Evolutionary conservation across 305 asterid species (phyloP).

Genomic region (Galium porrigens): DNA sequence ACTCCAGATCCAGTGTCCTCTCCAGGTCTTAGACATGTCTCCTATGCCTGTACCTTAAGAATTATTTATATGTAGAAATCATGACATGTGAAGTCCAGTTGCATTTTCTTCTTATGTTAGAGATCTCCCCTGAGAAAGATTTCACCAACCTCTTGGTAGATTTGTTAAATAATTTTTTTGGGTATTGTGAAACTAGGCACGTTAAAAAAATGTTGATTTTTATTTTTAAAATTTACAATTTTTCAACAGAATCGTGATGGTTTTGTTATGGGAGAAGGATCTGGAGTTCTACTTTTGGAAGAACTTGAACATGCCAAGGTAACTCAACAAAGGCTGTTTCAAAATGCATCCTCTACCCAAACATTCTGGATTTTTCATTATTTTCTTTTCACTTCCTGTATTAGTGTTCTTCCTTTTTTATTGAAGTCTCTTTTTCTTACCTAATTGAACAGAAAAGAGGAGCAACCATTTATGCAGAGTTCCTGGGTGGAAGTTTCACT

Average conservation of each 20-base stretch:
- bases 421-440: slow-evolving; percentile 5
- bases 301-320: slow-evolving; percentile 97
- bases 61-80: not conserved
- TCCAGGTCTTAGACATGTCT: too few species aligned
- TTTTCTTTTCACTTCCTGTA: too few species aligned
- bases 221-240: not conserved
- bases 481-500: slow-evolving; percentile 94
- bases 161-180: not conserved
- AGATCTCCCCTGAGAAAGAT: not conserved
- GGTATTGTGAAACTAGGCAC: not conserved
- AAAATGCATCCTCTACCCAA: slow-evolving; percentile 1
- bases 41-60: not conserved
- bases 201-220: slow-evolving; percentile 12
- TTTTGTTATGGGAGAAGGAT: slow-evolving; percentile 95
- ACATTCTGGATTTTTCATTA: not conserved
- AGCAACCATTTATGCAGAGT: slow-evolving; percentile 78
- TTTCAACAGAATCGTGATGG: slow-evolving; percentile 71
- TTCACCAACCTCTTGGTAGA: not conserved
- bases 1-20: not conserved
- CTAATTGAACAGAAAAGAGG: slow-evolving; percentile 56
- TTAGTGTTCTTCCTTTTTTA: slow-evolving; percentile 9
- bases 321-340: not conserved
- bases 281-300: slow-evolving; percentile 80
- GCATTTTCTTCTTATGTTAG: not conserved
- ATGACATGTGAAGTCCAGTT: slow-evolving; percentile 2